These are phyloP conservation scores for Metarhizium anisopliae DNA, from an alignment of 2,329 filamentous ascomycete species.

Conservation along the genomic window DNA sequence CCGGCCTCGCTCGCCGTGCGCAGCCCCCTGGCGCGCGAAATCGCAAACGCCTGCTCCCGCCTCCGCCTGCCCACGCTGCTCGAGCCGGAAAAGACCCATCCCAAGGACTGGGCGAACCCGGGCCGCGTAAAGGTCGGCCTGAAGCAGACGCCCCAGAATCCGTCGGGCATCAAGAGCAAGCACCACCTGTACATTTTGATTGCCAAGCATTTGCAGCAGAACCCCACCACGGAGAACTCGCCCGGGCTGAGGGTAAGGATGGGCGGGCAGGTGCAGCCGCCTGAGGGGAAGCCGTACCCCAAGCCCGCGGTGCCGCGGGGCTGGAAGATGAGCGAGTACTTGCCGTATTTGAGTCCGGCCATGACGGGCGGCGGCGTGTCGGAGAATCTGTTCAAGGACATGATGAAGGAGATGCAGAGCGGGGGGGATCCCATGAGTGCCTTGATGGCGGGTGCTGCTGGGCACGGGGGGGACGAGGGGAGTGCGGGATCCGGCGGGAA, in stretches of 20 bases:
- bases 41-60: constrained; percentile 72
- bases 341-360: constrained; percentile 78
- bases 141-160: constrained; percentile 30
- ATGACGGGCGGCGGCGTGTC: constrained; percentile 88
- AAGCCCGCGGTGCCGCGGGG: constrained; percentile 70
- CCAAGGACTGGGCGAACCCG: constrained; percentile 96
- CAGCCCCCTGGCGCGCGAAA: constrained; percentile 82
- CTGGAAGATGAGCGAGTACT: constrained; percentile 78
- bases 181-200: constrained; percentile 82
- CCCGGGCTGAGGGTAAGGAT: constrained; percentile 65
- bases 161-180: constrained; percentile 60
- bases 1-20: constrained; percentile 60
- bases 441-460: constrained; percentile 26
- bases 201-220: constrained; percentile 61
- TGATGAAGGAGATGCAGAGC: constrained; percentile 84
- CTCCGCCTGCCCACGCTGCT: constrained; percentile 68
- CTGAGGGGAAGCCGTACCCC: constrained; percentile 59
- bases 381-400: constrained; percentile 91
- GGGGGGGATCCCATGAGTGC: constrained; percentile 37
- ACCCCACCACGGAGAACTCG: constrained; percentile 66
- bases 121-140: constrained; percentile 77
- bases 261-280: constrained; percentile 56
- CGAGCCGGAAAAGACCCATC: constrained; percentile 86
- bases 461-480: constrained; percentile 5
- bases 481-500: constrained; percentile 19